A percentile compares a stretch with the other conserved stretches of the same genome.
Conservation (phyloP, 2,329 filamentous ascomycete genomes). For the Pseudogymnoascus verrucosus region DNA sequence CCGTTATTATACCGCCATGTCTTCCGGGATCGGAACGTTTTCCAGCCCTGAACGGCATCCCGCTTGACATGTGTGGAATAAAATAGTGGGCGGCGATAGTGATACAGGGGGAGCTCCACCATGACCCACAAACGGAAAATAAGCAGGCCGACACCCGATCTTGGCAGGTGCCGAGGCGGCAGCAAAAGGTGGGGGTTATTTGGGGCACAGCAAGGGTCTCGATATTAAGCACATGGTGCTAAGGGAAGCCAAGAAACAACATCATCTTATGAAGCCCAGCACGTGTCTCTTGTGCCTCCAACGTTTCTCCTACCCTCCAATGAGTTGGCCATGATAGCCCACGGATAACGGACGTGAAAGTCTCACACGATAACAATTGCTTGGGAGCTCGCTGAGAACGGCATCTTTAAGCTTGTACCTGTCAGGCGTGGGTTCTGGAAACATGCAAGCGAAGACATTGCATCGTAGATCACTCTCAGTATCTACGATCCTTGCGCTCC, state of each 20-base stretch:
- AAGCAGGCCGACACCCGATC: not conserved
- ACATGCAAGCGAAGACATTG: not conserved
- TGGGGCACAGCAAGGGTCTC: not conserved
- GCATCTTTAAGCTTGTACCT: slow-evolving; percentile 1
- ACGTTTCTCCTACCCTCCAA: not conserved
- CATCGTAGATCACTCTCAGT: not conserved
- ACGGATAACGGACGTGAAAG: not conserved
- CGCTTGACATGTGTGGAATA: not conserved
- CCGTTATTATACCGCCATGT: not conserved
- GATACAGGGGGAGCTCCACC: not conserved
- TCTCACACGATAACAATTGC: not conserved
- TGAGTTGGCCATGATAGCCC: not conserved
- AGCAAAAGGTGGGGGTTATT: not conserved
- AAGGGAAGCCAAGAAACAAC: not conserved
- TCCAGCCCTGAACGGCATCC: not conserved
- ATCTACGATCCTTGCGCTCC: not conserved
- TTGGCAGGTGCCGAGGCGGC: not conserved
- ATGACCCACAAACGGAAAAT: not conserved
- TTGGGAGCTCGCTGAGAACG: not conserved
- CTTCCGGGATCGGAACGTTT: not conserved
- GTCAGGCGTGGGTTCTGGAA: not conserved
- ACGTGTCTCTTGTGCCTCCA: not conserved
- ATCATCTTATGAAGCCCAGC: not conserved
- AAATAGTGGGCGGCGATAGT: not conserved
- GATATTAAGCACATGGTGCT: not conserved